Evolutionary conservation across 2,329 filamentous ascomycete genomes (phyloP), one percentile per base, ranked within the genome.

Genomic region (Sporothrix inflata): DNA sequence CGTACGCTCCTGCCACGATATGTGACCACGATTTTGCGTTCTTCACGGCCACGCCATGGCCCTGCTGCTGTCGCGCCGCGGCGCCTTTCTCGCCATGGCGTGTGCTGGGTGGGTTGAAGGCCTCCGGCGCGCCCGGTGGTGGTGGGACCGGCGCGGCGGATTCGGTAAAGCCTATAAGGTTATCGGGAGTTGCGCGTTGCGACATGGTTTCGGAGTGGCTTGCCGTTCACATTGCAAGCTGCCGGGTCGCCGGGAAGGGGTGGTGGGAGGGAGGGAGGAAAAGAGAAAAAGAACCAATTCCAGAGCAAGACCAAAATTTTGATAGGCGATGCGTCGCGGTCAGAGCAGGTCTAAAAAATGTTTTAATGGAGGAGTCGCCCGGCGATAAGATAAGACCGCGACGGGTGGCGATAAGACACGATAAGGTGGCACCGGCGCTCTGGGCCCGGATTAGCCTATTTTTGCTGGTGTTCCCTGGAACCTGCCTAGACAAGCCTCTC

Each of bases 1-100:
- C 88, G 78, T 87, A 97, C 94, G 90, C 94, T 86, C 94, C 94
- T 71, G 94, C 94, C 73, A 97, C 88, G 78, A 98, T 91, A 84
- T 97, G 94, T 74, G 94, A 92, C 92, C 94, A 97, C 81, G 94
- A 94, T 81, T 94, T 94, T 21, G 90, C 85, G 77, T 75, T 74
- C 49, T 74, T 73, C 4, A 73, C 72, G 1, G 73, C 19, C 88
- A 87, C 65, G 38, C 65, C 63, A 34, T 65, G 55, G 57, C 47
- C 38, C 9, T 60, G 63, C 24, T 47, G 45, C 49, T 67, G 55
- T 7, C 19, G 24, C 16, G 53, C 11, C 21, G 16, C 55, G 27
- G 65, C 47, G 65, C 19, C 19, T 21, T 42, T 47, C n/a, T 24
- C 19, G 63, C 19, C 24, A 30, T 21, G n/a, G 16, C 42, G 6